Conservation (phyloP, 768 basidiomycete species). For the Strobilomyces confusus region DNA sequence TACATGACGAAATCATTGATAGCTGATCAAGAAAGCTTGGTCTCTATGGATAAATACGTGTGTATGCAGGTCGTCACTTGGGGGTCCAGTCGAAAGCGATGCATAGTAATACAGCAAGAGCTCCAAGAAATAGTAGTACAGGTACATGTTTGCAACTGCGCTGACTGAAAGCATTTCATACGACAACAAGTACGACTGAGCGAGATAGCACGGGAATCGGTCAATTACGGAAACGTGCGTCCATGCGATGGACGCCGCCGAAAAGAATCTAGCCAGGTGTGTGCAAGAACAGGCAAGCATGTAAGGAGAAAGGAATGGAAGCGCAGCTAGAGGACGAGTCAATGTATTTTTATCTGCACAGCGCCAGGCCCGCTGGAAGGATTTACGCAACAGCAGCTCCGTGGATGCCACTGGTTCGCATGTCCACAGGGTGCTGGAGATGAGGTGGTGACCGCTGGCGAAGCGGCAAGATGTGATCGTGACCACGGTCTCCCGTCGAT, state of each 20-base stretch:
- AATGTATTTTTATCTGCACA: slow-evolving; percentile 8
- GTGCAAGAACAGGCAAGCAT: slow-evolving; percentile 20
- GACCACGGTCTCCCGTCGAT: slow-evolving; percentile 30
- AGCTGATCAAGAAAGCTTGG: slow-evolving; percentile 22
- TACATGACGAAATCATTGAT: slow-evolving; percentile 27
- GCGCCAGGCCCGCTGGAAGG: slow-evolving; percentile 16
- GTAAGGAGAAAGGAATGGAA: slow-evolving; percentile 6
- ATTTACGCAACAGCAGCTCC: slow-evolving; percentile 31
- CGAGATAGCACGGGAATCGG: slow-evolving; percentile 14
- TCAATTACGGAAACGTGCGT: slow-evolving; percentile 19
- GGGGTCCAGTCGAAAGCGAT: slow-evolving; percentile 14
- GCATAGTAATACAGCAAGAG: slow-evolving; percentile 28
- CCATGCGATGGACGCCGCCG: slow-evolving; percentile 2
- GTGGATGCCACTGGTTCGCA: slow-evolving; percentile 30
- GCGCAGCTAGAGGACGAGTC: slow-evolving; percentile 2
- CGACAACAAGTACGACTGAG: slow-evolving; percentile 23
- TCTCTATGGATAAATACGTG: slow-evolving; percentile 23
- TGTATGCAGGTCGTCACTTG: slow-evolving; percentile 5
- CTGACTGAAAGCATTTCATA: slow-evolving; percentile 17
- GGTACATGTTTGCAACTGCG: slow-evolving; percentile 20
- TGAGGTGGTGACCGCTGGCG: slow-evolving; percentile 33
- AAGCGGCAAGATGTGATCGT: slow-evolving; percentile 27
- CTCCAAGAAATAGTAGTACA: slow-evolving; percentile 27
- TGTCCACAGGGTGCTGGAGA: slow-evolving; percentile 31
- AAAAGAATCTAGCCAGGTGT: slow-evolving; percentile 18